These are phyloP conservation scores for Kwoniella heveanensis DNA, from an alignment of 768 basidiomycete species.

Conservation along the genomic window DNA sequence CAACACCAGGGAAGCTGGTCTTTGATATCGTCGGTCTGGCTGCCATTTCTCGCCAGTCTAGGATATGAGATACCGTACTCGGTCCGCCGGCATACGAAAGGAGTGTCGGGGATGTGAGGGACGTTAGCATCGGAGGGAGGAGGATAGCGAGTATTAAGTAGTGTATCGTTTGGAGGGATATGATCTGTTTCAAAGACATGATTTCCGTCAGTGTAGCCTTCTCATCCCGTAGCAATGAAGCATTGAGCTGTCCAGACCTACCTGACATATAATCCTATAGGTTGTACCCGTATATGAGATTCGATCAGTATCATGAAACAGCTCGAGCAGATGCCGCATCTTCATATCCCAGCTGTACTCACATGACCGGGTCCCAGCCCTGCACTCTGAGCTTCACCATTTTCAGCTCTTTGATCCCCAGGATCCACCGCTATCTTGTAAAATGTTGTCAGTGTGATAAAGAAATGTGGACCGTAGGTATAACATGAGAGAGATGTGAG, in stretches of 20 bases:
- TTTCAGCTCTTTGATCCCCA: no score
- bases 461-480: no score
- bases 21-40: conserved; percentile 69
- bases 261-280: conserved; percentile 73
- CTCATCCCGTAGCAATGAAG: no score
- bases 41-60: conserved; percentile 98
- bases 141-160: conserved; percentile 85
- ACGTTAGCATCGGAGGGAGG: conserved; percentile 72
- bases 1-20: conserved; percentile 38
- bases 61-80: conserved; percentile 60
- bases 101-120: conserved; percentile 63
- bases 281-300: neutral
- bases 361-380: conserved; percentile 85
- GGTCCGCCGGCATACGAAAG: conserved; percentile 53
- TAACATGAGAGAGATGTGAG: no score
- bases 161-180: conserved; percentile 88
- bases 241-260: conserved; percentile 51
- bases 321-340: neutral
- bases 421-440: no score
- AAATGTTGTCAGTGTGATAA: no score
- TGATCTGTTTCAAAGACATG: conserved; percentile 66
- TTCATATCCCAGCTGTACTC: conserved; percentile 13
- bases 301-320: neutral
- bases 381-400: conserved; percentile 49
- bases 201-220: neutral